Evolutionary conservation across 1,139 yeast species (phyloP), one percentile per base, ranked within the genome.

Genomic region (Lodderomyces metapsilosis): DNA sequence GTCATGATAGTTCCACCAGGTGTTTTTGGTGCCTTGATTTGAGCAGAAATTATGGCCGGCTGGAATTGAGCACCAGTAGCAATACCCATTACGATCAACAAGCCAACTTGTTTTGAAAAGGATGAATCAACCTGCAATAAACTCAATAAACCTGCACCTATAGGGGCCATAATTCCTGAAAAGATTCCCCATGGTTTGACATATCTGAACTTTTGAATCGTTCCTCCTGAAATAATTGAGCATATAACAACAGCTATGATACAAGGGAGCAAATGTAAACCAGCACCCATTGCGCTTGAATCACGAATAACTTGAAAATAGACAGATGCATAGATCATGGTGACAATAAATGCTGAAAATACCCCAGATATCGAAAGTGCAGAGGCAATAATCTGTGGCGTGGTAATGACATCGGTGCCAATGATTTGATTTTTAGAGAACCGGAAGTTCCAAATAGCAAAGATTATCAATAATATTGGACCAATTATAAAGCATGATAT

Each of bases 401-500:
- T 42, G n/a, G 31, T 48, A 10, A 62, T 54, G 23, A 65, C 56
- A 21, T 58, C 62, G 5, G 49, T 44, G 4, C 67, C 66, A 38
- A 67, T 52, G 18, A 66, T 51, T 34, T 65, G 70, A 34, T 49
- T 44, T 35, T 53, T 60, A 31, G 66, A 56, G 36, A 45, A 56
- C 12, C 33, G 44, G 40, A 56, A 60, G 45, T 62, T 63, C 67
- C 67, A 64, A 13, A 60, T 36, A 8, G 52, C 43, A 41, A 61
- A 64, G 1, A 38, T 42, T 36, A 54, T 46, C 23, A 37, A 21
- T 5, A 55, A 37, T 10, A 55, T 16, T 0, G 73, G 74, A 4
- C 84, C 83, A 20, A 78, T 52, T 1, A 64, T 52, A 39, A 78
- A 66, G 60, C 78, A 62, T 5, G 62, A 50, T 12, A 80, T 78